Evolutionary conservation across 305 asterid species (phyloP).

Genomic region (Euphrasia arctica): DNA sequence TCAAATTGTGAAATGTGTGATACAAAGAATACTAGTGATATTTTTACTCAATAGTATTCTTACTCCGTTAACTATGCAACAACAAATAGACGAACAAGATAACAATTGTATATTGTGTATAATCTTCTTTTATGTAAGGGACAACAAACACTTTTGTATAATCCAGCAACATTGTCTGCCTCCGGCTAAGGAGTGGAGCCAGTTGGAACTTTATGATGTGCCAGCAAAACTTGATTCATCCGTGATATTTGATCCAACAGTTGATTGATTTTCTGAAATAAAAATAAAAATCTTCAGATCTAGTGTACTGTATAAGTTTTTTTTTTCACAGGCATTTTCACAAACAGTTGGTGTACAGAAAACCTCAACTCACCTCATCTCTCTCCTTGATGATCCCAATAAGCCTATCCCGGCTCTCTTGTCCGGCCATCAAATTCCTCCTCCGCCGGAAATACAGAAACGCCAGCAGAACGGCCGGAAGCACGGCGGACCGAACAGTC

Average conservation of each 20-base stretch:
- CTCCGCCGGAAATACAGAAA: slow-evolving; percentile 49
- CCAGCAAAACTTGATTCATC: slow-evolving; percentile 48
- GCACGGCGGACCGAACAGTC: slow-evolving; percentile 32
- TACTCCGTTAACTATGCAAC: too few species aligned
- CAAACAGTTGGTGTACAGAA: slow-evolving; percentile 29
- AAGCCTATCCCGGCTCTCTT: slow-evolving; percentile 25
- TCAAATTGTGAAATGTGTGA: slow-evolving; percentile 27
- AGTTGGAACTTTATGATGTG: slow-evolving; percentile 36
- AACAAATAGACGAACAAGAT: too few species aligned
- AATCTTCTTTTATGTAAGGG: not conserved
- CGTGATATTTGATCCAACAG: slow-evolving; percentile 54
- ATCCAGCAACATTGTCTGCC: too few species aligned
- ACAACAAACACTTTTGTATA: not conserved
- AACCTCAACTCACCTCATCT: slow-evolving; percentile 41
- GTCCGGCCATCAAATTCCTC: slow-evolving; percentile 30
- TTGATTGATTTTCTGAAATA: slow-evolving; percentile 47
- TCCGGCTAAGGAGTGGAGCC: slow-evolving; percentile 21
- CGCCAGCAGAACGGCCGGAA: slow-evolving; percentile 31
- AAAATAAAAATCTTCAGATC: not conserved
- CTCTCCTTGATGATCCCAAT: slow-evolving; percentile 37
- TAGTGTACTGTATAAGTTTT: not conserved
- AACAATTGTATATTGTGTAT: too few species aligned
- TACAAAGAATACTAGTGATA: not conserved
- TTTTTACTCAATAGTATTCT: slow-evolving; percentile 1
- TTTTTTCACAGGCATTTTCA: slow-evolving; percentile 26